phyloP scores from a whole-genome alignment of 1,284 basidiomycete genomes.

The Flammula alnicola region DNA sequence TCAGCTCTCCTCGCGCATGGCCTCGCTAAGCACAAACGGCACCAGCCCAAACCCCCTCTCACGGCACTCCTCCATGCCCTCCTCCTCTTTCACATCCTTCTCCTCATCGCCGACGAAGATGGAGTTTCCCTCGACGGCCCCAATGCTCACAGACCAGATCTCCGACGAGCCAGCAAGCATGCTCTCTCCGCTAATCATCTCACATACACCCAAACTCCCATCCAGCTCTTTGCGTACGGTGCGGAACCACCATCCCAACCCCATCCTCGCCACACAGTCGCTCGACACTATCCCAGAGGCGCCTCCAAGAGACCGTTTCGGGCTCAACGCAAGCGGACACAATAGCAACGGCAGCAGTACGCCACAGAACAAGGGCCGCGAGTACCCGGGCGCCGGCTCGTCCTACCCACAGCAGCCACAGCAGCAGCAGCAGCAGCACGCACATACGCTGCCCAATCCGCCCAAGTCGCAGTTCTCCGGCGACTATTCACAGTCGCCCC shows the following conservation, averaged over 20 bases:
- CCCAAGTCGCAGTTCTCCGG: too few relatives aligned
- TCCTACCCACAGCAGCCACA: too few relatives aligned
- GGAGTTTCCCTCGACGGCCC: constrained; percentile 25
- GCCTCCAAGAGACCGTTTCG: not conserved
- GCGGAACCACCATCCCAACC: constrained; percentile 36
- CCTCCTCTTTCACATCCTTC: constrained; percentile 2
- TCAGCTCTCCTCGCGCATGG: too few relatives aligned
- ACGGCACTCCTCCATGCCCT: constrained; percentile 39
- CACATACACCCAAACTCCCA: too few relatives aligned
- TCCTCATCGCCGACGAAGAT: constrained; percentile 11
- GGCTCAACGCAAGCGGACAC: not conserved
- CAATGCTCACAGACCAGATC: constrained; percentile 37
- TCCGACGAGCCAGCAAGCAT: constrained; percentile 60
- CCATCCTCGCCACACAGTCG: constrained; percentile 28
- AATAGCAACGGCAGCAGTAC: not conserved
- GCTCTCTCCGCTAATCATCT: too few relatives aligned
- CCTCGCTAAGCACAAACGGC: constrained; percentile 28
- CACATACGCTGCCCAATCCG: too few relatives aligned
- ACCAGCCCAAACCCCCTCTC: constrained; percentile 24
- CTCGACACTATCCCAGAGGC: constrained; percentile 39
- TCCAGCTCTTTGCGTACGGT: too few relatives aligned
- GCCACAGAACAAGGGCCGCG: too few relatives aligned
- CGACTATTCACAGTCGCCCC: too few relatives aligned
- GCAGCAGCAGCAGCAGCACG: too few relatives aligned
- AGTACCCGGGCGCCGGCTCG: too few relatives aligned